Evolutionary conservation across 2,329 filamentous ascomycete species (phyloP).

Genomic region (Dactylellina drechsleri): DNA sequence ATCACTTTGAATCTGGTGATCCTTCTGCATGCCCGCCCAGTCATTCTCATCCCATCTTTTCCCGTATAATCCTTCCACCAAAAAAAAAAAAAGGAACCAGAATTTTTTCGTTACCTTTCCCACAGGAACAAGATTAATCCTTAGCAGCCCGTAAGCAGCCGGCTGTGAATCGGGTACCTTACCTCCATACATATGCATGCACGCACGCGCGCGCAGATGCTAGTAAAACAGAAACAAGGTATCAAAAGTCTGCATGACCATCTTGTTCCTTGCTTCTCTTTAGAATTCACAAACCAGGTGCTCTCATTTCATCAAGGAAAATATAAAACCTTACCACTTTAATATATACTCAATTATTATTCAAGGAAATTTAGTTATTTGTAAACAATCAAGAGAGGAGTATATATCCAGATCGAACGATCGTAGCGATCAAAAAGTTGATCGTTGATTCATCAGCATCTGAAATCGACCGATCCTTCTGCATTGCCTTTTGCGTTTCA

Average conservation of each 20-base stretch:
- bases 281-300: not conserved
- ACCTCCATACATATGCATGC: conserved; percentile 20
- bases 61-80: not conserved
- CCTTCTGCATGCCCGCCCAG: not conserved
- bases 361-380: too few species aligned
- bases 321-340: too few species aligned
- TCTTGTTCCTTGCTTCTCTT: not conserved
- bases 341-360: too few species aligned
- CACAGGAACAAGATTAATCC: conserved; percentile 1
- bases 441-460: not conserved
- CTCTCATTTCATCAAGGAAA: not conserved
- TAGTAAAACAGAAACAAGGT: not conserved
- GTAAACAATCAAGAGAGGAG: not conserved
- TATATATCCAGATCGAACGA: not conserved
- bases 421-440: not conserved
- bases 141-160: not conserved
- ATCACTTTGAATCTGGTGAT: conserved; percentile 1
- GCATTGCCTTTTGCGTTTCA: not conserved
- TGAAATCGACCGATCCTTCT: not conserved
- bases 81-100: not conserved
- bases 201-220: not conserved
- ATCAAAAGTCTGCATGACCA: conserved; percentile 21
- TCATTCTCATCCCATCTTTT: not conserved
- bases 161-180: conserved; percentile 26
- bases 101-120: not conserved